Evolutionary conservation across 805 yeast genomes (phyloP), one percentile per base, ranked within the genome.

Genomic region (Monosporozyma siamensis): DNA sequence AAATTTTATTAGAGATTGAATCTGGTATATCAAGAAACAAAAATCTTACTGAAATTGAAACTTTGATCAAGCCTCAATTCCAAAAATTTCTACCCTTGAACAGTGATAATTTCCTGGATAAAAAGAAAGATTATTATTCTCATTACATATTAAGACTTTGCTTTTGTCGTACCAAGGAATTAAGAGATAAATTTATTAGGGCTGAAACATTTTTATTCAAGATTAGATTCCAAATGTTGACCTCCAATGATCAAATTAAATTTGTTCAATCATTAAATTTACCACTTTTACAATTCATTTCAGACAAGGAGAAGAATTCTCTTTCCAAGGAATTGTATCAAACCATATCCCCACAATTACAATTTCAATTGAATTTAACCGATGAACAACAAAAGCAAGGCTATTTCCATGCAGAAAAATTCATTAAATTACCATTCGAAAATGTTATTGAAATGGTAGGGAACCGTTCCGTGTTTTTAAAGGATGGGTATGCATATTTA

Each of bases 141-240:
- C 99, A 92, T 64, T 92, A 68, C 58, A 89, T 90, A 27, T 65
- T 92, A 48, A 71, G 97, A 43, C 69, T 92, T 31, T 95, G 95
- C 37, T 92, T 92, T 59, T 85, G 97, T 58, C 78, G 95, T 48
- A 75, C 78, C 3, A 85, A 84, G 39, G 97, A 90, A 46, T 70
- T 89, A 39, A 74, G 97, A 48, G 75, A 72, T 27, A 77, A 90
- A 56, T 90, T 92, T 54, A 68, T 85, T 25, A 74, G 77, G 50
- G 78, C 88, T 25, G 99, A 92, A 59, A 68, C 82, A 0, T 64
- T 72, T 11, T 67, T 92, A 32, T 88, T 92, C 65, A 78, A 74
- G 54, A 66, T 88, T 38, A 71, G 98, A 48, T 90, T 75, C 59
- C 72, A 72, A 47, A 61, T 71, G 57, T 68, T 85, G 44, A 80